Percentiles rank a stretch among this genome's conserved stretches.
These are phyloP conservation scores for Fraxinus velutina DNA, from an alignment of 305 asterid genomes.

Conservation along the genomic window DNA sequence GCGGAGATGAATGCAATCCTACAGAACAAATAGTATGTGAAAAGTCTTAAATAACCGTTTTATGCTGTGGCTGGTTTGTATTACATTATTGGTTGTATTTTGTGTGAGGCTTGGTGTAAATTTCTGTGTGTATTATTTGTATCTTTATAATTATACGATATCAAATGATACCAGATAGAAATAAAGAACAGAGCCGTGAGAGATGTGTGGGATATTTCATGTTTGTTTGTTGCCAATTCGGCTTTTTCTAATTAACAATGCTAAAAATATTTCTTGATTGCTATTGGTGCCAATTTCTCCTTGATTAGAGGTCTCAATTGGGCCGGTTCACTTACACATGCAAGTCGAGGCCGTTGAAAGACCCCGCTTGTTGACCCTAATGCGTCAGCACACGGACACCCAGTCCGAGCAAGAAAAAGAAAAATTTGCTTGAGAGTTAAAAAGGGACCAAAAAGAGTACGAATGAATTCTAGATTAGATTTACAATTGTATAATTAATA, in stretches of 20 bases:
- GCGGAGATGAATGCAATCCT: constrained; percentile 50
- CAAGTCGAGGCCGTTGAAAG: background rate
- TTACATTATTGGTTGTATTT: background rate
- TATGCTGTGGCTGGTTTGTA: constrained; percentile 21
- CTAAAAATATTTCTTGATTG: background rate
- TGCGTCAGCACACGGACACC: background rate
- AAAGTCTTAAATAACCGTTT: constrained; percentile 18
- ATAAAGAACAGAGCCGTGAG: background rate
- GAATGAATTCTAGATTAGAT: background rate
- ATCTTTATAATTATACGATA: background rate
- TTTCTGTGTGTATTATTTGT: background rate
- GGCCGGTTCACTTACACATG: background rate
- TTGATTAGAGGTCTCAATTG: background rate
- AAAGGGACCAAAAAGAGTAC: background rate
- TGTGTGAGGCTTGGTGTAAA: constrained; percentile 1
- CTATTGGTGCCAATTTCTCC: background rate
- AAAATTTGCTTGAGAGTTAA: background rate
- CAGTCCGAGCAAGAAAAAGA: background rate
- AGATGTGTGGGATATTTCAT: background rate
- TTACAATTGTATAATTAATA: background rate
- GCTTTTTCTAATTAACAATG: background rate
- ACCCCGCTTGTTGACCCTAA: background rate
- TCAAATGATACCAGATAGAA: background rate
- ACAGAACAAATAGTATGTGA: constrained; percentile 24
- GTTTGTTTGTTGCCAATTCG: background rate